phyloP scores from a whole-genome alignment of 179 eudicot genomes.

The Heliamphora pulchella region DNA sequence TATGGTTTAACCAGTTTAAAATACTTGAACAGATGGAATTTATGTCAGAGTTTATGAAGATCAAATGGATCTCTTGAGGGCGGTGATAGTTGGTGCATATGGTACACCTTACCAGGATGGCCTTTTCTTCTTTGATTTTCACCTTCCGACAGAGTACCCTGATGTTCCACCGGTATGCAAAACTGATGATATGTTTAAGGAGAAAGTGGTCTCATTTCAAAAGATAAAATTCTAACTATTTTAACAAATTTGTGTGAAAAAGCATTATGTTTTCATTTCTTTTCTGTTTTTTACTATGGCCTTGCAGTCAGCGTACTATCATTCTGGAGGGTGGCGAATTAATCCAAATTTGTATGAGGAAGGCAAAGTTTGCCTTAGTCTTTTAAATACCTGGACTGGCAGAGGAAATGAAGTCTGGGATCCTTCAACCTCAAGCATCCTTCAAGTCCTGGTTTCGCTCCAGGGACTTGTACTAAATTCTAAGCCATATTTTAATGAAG shows the following conservation, averaged over 20 bases:
- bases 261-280: neutral
- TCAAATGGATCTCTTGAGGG: slow-evolving; percentile 90
- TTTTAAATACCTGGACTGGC: slow-evolving; percentile 95
- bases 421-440: slow-evolving; percentile 84
- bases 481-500: slow-evolving; percentile 94
- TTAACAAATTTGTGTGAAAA: neutral
- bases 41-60: slow-evolving; percentile 93
- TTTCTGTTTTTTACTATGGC: slow-evolving; percentile 12
- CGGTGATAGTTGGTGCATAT: slow-evolving; percentile 88
- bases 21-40: slow-evolving; percentile 55
- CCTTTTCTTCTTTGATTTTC: slow-evolving; percentile 91
- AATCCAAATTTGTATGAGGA: slow-evolving; percentile 93
- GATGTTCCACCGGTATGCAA: slow-evolving; percentile 83
- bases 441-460: slow-evolving; percentile 91
- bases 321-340: slow-evolving; percentile 94
- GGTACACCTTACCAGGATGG: slow-evolving; percentile 99
- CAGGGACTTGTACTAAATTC: slow-evolving; percentile 90
- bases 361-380: slow-evolving; percentile 97
- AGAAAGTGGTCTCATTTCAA: neutral
- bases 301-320: slow-evolving; percentile 83
- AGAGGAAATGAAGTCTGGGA: slow-evolving; percentile 99
- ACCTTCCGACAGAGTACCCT: slow-evolving; percentile 92
- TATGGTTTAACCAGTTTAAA: slow-evolving; percentile 6
- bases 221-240: neutral
- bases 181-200: neutral